Conservation (phyloP, 345 rosid genomes). For the Balakata baccata region DNA sequence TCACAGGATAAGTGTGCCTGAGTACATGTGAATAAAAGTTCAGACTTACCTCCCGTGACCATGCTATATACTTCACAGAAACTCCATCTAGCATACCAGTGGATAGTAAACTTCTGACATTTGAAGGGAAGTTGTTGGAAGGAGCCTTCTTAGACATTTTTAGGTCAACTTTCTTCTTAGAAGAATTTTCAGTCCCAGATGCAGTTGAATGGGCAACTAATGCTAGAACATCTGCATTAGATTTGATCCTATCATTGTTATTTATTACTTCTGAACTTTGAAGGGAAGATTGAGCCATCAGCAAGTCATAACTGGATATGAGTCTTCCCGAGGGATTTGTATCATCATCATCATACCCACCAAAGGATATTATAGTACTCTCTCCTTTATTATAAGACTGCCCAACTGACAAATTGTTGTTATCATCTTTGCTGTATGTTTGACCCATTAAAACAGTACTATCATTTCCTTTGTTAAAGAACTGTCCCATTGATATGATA, state of each 20-base stretch:
- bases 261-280: slow-evolving; percentile 21
- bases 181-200: slow-evolving; percentile 23
- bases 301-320: slow-evolving; percentile 41
- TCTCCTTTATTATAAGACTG: slow-evolving; percentile 45
- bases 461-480: slow-evolving; percentile 38
- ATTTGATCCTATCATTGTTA: slow-evolving; percentile 30
- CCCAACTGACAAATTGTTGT: slow-evolving; percentile 26
- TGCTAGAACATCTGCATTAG: slow-evolving; percentile 24
- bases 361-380: slow-evolving; percentile 64
- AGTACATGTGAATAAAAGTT: slow-evolving; percentile 2
- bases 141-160: slow-evolving; percentile 34
- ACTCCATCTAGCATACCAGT: slow-evolving; percentile 73
- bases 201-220: slow-evolving; percentile 14
- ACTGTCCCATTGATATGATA: slow-evolving; percentile 43
- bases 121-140: slow-evolving; percentile 59
- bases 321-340: slow-evolving; percentile 40
- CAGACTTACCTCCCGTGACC: slow-evolving; percentile 58
- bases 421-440: slow-evolving; percentile 30
- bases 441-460: slow-evolving; percentile 29
- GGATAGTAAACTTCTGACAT: slow-evolving; percentile 62
- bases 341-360: slow-evolving; percentile 53
- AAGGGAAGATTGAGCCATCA: slow-evolving; percentile 42
- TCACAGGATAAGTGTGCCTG: slow-evolving; percentile 8
- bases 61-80: slow-evolving; percentile 61
- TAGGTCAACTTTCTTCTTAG: slow-evolving; percentile 37